Base-by-base conservation (phyloP, 202 grass and related monocot genomes). In the Setaria viridis region DNA sequence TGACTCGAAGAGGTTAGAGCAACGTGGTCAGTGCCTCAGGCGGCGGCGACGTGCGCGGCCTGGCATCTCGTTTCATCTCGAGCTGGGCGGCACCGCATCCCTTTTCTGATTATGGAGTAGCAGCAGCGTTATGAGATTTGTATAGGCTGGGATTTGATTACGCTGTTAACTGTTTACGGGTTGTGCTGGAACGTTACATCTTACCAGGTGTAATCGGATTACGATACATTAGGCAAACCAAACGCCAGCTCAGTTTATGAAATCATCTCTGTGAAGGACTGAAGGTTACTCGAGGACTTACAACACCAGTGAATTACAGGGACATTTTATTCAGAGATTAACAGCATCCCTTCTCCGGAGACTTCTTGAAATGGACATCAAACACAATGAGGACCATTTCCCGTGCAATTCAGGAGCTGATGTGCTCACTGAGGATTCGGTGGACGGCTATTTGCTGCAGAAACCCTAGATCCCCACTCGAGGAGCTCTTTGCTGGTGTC, bases 401-500 rank as follows among this genome's bases (percentile, higher is more conserved):
- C n/a, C 0, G 11, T 0, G n/a, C 21, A 73, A 57, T 34, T 58
- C 30, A 42, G 20, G 70, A 42, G 15, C 59, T 71, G 34, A 43
- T 33, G 70, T 17, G 67, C 67, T 88, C 84, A 98, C 65, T 93
- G 92, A 19, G 95, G 92, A 82, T 94, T 97, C 5, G 95, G 95
- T 6, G 87, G 87, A 11, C 95, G 89, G 74, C 92, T 93, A 62
- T 94, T 97, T 55, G 94, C 94, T 0, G 82, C 35, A 2, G 86
- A 91, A 84, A 97, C 94, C 60, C 94, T 91, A 30, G 92, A 94
- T 20, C 90, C 94, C 94, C 92, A 97, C 79, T 97, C 90, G 29
- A 97, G 94, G 37, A 97, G 75, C 90, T 97, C 94, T 47, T 92
- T 97, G 56, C 92, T 97, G 6, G 95, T 94, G 76, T 97, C 92